A percentile compares a stretch with the other conserved stretches of the same genome.
These are phyloP conservation scores for Xylariales sp. DNA, from an alignment of 2,329 filamentous ascomycete genomes.

Conservation along the genomic window DNA sequence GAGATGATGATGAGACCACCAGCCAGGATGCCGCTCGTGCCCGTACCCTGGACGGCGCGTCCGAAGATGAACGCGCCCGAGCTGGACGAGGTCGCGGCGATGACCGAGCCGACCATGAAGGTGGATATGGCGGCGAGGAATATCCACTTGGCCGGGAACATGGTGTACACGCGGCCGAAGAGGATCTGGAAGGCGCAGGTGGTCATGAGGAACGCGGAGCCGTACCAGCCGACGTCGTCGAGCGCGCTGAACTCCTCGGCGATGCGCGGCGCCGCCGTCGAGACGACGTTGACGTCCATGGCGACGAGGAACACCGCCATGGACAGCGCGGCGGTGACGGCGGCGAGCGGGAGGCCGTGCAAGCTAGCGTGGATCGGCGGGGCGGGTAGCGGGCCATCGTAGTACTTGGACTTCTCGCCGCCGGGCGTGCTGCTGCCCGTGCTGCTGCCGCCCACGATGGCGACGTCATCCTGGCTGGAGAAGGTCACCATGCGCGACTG, in stretches of 20 bases:
- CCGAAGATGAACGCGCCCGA: slow-evolving; percentile 12
- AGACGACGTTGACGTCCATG: slow-evolving; percentile 12
- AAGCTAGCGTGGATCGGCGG: background rate
- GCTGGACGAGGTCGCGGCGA: slow-evolving; percentile 18
- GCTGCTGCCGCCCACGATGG: background rate
- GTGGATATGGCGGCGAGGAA: slow-evolving; percentile 22
- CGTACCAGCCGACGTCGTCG: slow-evolving; percentile 23
- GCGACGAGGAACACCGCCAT: slow-evolving; percentile 8
- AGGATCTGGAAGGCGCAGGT: slow-evolving; percentile 8
- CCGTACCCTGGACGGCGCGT: slow-evolving; percentile 15
- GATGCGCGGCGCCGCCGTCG: slow-evolving; percentile 17
- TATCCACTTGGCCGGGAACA: slow-evolving; percentile 24
- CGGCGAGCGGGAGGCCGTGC: slow-evolving; percentile 5
- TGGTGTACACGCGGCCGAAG: slow-evolving; percentile 27
- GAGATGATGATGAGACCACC: slow-evolving; percentile 14
- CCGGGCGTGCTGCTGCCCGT: background rate
- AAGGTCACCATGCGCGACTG: slow-evolving; percentile 1
- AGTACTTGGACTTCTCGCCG: slow-evolving; percentile 1
- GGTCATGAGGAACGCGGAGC: slow-evolving; percentile 19
- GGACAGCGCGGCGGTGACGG: slow-evolving; percentile 6
- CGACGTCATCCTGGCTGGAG: slow-evolving; percentile 2
- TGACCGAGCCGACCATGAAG: slow-evolving; percentile 29
- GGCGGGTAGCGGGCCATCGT: background rate
- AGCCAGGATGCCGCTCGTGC: slow-evolving; percentile 31
- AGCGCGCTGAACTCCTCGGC: slow-evolving; percentile 21